Percentiles rank a stretch among this genome's conserved stretches.
These are phyloP conservation scores for Allium fistulosum DNA, from an alignment of 106 monocot genomes.

Conservation along the genomic window DNA sequence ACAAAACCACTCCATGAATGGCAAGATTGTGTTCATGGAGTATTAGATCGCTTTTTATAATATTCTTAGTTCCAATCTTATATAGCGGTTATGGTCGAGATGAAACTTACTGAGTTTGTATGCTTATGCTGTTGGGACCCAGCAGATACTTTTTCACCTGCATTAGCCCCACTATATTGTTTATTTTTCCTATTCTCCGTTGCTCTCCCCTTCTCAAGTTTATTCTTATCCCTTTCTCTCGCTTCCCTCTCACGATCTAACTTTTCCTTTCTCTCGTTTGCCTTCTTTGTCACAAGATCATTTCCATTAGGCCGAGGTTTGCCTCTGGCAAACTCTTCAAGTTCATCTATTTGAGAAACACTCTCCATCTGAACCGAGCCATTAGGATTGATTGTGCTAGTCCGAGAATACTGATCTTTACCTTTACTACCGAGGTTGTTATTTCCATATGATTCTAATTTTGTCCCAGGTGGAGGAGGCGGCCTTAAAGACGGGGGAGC, in stretches of 20 bases:
- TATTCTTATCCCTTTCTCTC: constrained; percentile 19
- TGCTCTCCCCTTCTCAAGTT: constrained; percentile 33
- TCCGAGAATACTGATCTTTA: constrained; percentile 11
- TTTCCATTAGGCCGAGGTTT: constrained; percentile 44
- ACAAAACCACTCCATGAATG: constrained; percentile 43
- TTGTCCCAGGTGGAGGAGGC: constrained; percentile 51
- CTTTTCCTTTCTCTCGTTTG: constrained; percentile 41
- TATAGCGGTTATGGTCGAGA: constrained; percentile 25
- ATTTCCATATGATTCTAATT: constrained; percentile 17
- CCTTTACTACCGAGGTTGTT: constrained; percentile 25
- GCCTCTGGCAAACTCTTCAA: constrained; percentile 70
- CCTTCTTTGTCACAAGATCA: constrained; percentile 49
- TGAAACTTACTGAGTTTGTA: no score
- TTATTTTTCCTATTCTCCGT: constrained; percentile 15
- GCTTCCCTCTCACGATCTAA: constrained; percentile 58
- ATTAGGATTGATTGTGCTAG: constrained; percentile 17
- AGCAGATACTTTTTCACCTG: constrained; percentile 48
- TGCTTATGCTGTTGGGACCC: background rate
- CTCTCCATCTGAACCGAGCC: constrained; percentile 23
- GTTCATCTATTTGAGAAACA: constrained; percentile 52
- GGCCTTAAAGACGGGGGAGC: constrained; percentile 78
- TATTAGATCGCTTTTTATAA: constrained; percentile 76
- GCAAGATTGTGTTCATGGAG: constrained; percentile 63
- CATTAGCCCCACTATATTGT: constrained; percentile 35
- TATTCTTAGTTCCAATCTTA: constrained; percentile 45